Conservation (phyloP, 2,329 filamentous ascomycete genomes). For the Penicillium sp. region DNA sequence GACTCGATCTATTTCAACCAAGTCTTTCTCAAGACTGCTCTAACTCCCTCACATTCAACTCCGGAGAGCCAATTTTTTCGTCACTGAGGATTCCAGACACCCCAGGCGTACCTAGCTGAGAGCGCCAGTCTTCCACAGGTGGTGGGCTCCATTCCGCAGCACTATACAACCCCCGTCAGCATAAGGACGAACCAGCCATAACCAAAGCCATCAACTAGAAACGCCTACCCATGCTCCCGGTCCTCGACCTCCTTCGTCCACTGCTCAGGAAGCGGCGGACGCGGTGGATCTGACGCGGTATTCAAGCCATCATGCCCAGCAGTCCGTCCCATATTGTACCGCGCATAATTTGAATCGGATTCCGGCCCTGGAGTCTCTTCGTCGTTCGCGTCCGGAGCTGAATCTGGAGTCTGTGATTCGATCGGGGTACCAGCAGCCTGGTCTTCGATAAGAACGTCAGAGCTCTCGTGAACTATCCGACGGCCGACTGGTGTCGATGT, state of each 20-base stretch:
- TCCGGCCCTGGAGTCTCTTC: neutral
- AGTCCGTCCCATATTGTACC: neutral
- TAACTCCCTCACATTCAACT: neutral
- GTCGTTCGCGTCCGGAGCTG: neutral
- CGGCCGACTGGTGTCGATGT: neutral
- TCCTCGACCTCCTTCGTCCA: slow-evolving; percentile 3
- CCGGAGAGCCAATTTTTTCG: neutral
- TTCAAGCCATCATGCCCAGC: neutral
- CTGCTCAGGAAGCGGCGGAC: slow-evolving; percentile 3
- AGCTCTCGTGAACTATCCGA: neutral
- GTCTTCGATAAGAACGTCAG: neutral
- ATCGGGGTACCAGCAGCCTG: neutral
- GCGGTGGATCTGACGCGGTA: neutral
- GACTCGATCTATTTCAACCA: neutral
- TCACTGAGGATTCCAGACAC: neutral
- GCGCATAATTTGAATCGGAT: neutral
- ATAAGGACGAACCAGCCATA: neutral
- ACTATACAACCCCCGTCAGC: neutral
- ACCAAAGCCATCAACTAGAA: neutral
- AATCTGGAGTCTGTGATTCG: neutral
- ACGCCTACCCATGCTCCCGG: neutral
- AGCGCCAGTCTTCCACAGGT: neutral
- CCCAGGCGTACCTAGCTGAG: neutral
- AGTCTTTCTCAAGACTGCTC: neutral
- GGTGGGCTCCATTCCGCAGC: neutral